phyloP scores from a whole-genome alignment of 768 basidiomycete genomes.

The Termitomyces sp. region DNA sequence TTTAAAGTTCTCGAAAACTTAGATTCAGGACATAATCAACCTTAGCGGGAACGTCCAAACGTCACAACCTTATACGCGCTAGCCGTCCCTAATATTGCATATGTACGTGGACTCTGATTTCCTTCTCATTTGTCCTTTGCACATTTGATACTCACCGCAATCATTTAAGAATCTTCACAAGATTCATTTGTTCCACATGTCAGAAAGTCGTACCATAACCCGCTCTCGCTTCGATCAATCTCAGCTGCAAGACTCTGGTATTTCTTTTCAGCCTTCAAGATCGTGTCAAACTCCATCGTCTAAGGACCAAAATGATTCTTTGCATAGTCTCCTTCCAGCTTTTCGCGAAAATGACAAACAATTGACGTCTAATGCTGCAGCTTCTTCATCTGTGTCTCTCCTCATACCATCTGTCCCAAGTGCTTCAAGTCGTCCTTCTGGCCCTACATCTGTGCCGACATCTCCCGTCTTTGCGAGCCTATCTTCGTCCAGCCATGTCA shows the following conservation, averaged over 20 bases:
- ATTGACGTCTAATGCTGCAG: slow-evolving; percentile 7
- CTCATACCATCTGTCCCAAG: not conserved
- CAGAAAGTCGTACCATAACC: not conserved
- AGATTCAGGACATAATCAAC: not conserved
- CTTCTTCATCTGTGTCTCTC: not conserved
- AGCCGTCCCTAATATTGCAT: not conserved
- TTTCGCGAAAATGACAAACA: not conserved
- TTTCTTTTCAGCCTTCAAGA: not conserved
- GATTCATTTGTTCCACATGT: not conserved
- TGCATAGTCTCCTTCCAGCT: slow-evolving; percentile 1
- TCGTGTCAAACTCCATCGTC: not conserved
- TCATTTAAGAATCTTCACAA: not conserved
- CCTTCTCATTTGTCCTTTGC: not conserved
- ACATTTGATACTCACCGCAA: not conserved
- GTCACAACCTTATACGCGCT: not conserved
- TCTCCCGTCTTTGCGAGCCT: not conserved
- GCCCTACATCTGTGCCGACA: not conserved
- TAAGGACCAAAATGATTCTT: not conserved
- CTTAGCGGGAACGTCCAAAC: not conserved
- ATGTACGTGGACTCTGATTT: not conserved
- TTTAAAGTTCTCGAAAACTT: not conserved
- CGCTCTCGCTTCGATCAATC: not conserved
- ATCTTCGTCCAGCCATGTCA: slow-evolving; percentile 9
- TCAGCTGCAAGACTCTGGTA: not conserved
- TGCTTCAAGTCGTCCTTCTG: not conserved